These are phyloP conservation scores for Suillus plorans DNA, from an alignment of 768 basidiomycete genomes.

Conservation along the genomic window DNA sequence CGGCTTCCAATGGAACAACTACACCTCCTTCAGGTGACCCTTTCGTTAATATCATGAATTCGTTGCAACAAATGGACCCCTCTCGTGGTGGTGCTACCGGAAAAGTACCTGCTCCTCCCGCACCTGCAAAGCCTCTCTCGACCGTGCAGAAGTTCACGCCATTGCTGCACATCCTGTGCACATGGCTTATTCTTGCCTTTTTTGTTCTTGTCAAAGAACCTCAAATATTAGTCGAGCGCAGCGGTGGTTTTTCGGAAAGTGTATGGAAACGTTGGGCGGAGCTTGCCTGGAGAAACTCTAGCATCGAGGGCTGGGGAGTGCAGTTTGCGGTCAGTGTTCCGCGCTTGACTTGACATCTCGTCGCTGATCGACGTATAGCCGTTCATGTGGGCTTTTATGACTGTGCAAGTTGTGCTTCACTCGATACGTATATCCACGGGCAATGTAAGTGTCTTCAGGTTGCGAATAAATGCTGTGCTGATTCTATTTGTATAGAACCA, in stretches of 20 bases:
- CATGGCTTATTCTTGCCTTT: constrained; percentile 65
- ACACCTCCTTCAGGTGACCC: constrained; percentile 39
- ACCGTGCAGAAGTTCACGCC: constrained; percentile 62
- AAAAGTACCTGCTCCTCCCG: constrained; percentile 26
- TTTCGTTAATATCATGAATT: constrained; percentile 44
- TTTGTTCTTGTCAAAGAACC: constrained; percentile 72
- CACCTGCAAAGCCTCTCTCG: constrained; percentile 37
- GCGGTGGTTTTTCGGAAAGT: constrained; percentile 33
- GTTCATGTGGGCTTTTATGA: constrained; percentile 82
- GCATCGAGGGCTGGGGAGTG: constrained; percentile 44
- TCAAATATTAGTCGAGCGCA: constrained; percentile 39
- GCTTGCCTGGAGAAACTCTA: constrained; percentile 40
- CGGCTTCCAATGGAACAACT: constrained; percentile 18
- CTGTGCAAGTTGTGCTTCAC: constrained; percentile 68
- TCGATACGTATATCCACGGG: constrained; percentile 70
- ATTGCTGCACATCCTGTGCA: constrained; percentile 59
- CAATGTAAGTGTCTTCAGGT: constrained; percentile 47
- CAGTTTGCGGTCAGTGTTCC: constrained; percentile 53
- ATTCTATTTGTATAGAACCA: constrained; percentile 45
- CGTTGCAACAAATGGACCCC: constrained; percentile 25
- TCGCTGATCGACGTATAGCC: constrained; percentile 44
- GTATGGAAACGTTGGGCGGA: constrained; percentile 67
- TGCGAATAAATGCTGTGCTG: constrained; percentile 4
- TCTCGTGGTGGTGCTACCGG: constrained; percentile 23
- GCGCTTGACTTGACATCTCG: neutral